Percentiles rank a stretch among this genome's conserved stretches.
Evolutionary conservation across 1,284 basidiomycete genomes (phyloP).

Genomic region (Marasmius oreades): DNA sequence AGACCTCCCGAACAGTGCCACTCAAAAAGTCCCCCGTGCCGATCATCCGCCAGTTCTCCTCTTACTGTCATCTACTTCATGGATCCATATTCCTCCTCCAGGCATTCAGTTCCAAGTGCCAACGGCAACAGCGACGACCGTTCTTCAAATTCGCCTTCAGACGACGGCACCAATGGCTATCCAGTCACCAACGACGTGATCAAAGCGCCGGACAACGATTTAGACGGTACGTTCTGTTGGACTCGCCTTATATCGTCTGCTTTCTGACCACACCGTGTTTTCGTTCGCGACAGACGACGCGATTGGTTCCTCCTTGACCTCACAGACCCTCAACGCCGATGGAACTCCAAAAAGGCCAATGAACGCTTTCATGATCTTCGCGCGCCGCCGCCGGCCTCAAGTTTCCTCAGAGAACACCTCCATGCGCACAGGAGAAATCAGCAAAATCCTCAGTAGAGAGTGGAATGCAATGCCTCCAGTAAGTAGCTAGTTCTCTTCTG

Average conservation of each 20-base stretch:
- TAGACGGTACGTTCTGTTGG: neutral
- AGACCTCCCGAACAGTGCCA: neutral
- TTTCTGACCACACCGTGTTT: neutral
- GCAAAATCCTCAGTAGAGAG: slow-evolving; percentile 42
- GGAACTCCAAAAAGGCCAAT: slow-evolving; percentile 83
- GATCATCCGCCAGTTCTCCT: neutral
- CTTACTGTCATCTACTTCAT: neutral
- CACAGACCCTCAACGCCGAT: slow-evolving; percentile 76
- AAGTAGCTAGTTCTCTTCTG: neutral
- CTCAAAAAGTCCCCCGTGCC: neutral
- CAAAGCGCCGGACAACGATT: neutral
- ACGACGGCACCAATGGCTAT: neutral
- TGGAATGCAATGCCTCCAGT: slow-evolving; percentile 28
- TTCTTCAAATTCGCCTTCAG: neutral
- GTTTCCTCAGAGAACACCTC: slow-evolving; percentile 78
- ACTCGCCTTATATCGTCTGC: neutral
- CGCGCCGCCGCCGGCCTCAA: slow-evolving; percentile 74
- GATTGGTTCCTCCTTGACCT: slow-evolving; percentile 53
- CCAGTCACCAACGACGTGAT: neutral
- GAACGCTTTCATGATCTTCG: slow-evolving; percentile 91
- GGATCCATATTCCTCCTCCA: neutral
- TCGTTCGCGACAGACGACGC: slow-evolving; percentile 30
- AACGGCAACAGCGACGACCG: neutral
- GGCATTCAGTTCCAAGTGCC: neutral
- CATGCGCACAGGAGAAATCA: slow-evolving; percentile 80